Evolutionary conservation across 2,329 filamentous ascomycete genomes (phyloP).

Genomic region (Pseudogymnoascus sp.): DNA sequence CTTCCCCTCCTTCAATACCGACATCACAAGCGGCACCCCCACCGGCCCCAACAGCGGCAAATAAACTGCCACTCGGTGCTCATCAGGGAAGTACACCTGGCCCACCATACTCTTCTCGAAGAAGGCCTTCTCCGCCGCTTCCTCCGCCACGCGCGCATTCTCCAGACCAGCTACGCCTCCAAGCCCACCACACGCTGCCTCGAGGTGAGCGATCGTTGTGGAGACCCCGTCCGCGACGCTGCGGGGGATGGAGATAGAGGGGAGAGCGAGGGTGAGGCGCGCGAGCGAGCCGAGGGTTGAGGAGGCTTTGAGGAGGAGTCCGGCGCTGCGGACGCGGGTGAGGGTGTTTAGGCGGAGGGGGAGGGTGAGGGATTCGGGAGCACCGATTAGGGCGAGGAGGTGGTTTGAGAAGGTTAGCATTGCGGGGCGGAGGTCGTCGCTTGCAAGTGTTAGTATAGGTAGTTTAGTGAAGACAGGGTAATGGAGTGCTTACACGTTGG

Average conservation of each 20-base stretch:
- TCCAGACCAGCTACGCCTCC: constrained; percentile 59
- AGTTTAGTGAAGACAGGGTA: constrained; percentile 31
- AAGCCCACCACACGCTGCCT: constrained; percentile 66
- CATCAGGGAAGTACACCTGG: constrained; percentile 95
- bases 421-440: constrained; percentile 63
- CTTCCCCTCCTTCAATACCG: constrained; percentile 72
- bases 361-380: constrained; percentile 67
- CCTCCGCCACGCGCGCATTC: constrained; percentile 76
- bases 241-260: constrained; percentile 83
- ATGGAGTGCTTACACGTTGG: constrained; percentile 56
- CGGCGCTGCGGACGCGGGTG: constrained; percentile 74
- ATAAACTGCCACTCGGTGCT: constrained; percentile 97
- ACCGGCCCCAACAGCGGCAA: constrained; percentile 84
- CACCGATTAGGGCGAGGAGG: constrained; percentile 77
- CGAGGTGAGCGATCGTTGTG: constrained; percentile 68
- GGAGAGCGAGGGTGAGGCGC: constrained; percentile 72
- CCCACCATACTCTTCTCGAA: constrained; percentile 99
- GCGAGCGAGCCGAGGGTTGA: constrained; percentile 91
- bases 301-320: constrained; percentile 79
- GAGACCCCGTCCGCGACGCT: constrained; percentile 80
- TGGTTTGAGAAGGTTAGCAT: constrained; percentile 89
- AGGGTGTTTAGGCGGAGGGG: constrained; percentile 79
- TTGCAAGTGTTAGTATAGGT: constrained; percentile 41
- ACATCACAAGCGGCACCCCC: constrained; percentile 81
- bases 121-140: constrained; percentile 85